Evolutionary conservation across 2,329 filamentous ascomycete species (phyloP).

Genomic region (Dothideomycetes sp.): DNA sequence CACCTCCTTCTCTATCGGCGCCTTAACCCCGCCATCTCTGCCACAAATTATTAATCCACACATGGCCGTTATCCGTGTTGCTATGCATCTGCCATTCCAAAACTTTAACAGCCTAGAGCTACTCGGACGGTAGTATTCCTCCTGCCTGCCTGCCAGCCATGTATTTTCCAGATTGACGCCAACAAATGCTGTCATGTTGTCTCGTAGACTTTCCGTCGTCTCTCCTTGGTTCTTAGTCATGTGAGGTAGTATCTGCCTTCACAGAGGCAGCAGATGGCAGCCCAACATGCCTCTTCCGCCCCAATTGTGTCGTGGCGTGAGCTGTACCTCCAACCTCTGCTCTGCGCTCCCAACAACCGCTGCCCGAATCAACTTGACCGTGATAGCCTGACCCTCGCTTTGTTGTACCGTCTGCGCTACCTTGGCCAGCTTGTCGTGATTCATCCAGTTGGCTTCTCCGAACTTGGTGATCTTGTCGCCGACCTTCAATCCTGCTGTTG

Average conservation of each 20-base stretch:
- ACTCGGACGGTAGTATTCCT: background rate
- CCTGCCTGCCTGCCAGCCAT: constrained; percentile 7
- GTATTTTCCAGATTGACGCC: background rate
- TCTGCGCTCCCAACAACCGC: constrained; percentile 52
- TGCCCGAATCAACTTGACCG: constrained; percentile 58
- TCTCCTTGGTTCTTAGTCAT: background rate
- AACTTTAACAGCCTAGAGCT: background rate
- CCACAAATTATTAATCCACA: too few species aligned
- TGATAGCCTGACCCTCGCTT: constrained; percentile 67
- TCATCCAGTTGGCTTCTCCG: constrained; percentile 71
- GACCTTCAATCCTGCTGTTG: constrained; percentile 65
- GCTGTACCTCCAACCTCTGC: constrained; percentile 53
- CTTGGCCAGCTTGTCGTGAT: constrained; percentile 76
- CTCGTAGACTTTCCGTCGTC: background rate
- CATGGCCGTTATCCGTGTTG: background rate
- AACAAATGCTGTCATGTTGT: constrained; percentile 1
- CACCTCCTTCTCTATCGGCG: too few species aligned
- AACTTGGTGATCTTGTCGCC: constrained; percentile 80
- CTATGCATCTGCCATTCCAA: background rate
- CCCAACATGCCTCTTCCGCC: constrained; percentile 82
- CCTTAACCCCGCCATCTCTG: too few species aligned
- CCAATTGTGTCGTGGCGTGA: constrained; percentile 75
- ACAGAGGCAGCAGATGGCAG: constrained; percentile 80
- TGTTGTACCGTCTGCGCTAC: constrained; percentile 84
- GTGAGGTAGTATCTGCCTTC: constrained; percentile 27